Base-by-base conservation (phyloP, 1,284 basidiomycete genomes). In the Ceratobasidium sp. region DNA sequence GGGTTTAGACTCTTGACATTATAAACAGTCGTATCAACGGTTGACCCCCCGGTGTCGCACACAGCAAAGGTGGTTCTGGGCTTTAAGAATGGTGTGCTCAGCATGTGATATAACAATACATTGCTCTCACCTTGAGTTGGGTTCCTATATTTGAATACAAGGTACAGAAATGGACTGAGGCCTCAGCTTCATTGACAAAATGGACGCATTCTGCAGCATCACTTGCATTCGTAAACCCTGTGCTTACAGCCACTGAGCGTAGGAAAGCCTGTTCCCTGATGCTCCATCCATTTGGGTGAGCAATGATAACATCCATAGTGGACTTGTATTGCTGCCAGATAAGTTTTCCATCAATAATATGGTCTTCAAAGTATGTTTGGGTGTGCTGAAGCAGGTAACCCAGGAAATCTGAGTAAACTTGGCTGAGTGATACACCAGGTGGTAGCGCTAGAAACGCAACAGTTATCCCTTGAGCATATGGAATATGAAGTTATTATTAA, bases 41-140 rank as follows among this genome's bases (percentile, higher is more conserved):
- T 74, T 5, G 73, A 74, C 1, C 73, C 73, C 20, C 73, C 73
- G 13, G 73, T 72, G 45, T 74, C 72, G n/a, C 69, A 58, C 22
- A 74, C 64, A 5, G 47, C 67, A 47, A 73, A 68, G 2, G 55
- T 60, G 5, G 54, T 62, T 12, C 68, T 71, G 35, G 53, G 27
- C 69, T 70, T 15, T 15, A 15, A 20, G 5, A 32, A 8, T 20
- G 3, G 6, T n/a, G 35, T 1, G 10, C 4, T 32, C n/a, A n/a
- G n/a, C n/a, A n/a, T n/a, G 52, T 15, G 15, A 2, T n/a, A 15
- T 20, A 3, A 12, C 15, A n/a, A 4, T 7, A 25, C n/a, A 29
- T 31, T 13, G 29, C 8, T 10, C 50, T 42, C 45, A 70, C 54
- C 20, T 55, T 15, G 25, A 73, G 68, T 35, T 54, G 58, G 35